Percentiles rank a stretch among this genome's conserved stretches.
Evolutionary conservation across 768 basidiomycete species (phyloP).

Genomic region (Rhodotorula graminis): DNA sequence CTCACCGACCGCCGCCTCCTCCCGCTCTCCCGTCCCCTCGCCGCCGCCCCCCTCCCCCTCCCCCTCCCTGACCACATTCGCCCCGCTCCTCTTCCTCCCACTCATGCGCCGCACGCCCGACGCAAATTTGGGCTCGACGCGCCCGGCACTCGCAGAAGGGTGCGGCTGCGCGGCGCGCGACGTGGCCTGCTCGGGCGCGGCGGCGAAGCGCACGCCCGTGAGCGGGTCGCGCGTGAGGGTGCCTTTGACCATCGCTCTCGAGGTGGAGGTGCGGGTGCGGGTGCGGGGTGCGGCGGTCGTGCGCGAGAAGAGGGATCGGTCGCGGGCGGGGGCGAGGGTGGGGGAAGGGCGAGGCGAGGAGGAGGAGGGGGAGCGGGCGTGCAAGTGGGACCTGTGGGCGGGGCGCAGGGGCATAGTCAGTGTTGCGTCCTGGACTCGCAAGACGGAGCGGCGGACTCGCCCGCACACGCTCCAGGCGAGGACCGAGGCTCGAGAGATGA

Average conservation of each 20-base stretch:
- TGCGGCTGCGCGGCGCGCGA: background rate
- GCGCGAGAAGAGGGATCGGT: too few relatives aligned
- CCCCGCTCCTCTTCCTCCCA: conserved; percentile 1
- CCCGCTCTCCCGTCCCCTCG: background rate
- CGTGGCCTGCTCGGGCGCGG: background rate
- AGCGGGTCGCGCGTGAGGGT: background rate
- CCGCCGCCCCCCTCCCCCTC: background rate
- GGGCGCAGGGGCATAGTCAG: too few relatives aligned
- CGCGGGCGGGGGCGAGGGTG: too few relatives aligned
- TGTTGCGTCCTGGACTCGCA: too few relatives aligned
- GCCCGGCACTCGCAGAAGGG: background rate
- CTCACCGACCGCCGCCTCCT: background rate
- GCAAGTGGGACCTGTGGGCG: too few relatives aligned
- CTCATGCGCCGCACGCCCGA: conserved; percentile 1
- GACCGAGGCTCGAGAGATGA: too few relatives aligned
- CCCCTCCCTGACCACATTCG: background rate
- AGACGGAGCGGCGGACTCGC: too few relatives aligned
- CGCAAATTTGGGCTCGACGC: background rate
- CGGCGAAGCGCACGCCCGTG: background rate
- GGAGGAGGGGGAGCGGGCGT: too few relatives aligned
- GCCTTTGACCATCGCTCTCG: background rate
- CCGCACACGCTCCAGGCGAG: too few relatives aligned
- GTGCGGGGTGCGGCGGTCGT: too few relatives aligned
- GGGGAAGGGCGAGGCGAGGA: too few relatives aligned
- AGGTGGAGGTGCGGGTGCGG: too few relatives aligned